Percentiles rank a stretch among this genome's conserved stretches.
These are phyloP conservation scores for Metroxylon sagu DNA, from an alignment of 176 grass and related monocot species.

Conservation along the genomic window DNA sequence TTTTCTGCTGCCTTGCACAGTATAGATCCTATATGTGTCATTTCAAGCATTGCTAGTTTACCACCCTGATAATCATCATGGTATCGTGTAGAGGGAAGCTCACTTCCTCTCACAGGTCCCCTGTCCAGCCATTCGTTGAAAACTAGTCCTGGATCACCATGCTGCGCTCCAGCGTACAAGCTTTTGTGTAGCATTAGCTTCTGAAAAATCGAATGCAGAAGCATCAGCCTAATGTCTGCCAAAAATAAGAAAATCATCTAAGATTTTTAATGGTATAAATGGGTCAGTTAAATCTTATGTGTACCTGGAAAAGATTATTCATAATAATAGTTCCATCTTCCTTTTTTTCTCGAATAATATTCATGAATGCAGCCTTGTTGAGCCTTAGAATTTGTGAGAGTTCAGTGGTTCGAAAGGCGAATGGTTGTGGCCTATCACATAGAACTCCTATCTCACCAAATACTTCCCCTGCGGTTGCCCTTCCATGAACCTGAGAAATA, in stretches of 20 bases:
- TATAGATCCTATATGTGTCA: neutral
- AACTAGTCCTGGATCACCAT: neutral
- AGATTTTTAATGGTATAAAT: neutral
- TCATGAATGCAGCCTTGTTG: constrained; percentile 4
- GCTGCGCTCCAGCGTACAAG: constrained; percentile 6
- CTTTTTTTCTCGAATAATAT: constrained; percentile 6
- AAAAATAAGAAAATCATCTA: neutral
- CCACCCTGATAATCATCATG: neutral
- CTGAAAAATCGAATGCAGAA: constrained; percentile 2
- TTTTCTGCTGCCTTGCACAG: neutral
- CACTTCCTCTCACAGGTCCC: neutral
- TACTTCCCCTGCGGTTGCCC: constrained; percentile 10
- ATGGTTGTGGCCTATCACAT: constrained; percentile 16
- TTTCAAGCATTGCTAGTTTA: neutral
- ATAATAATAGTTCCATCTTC: constrained; percentile 11
- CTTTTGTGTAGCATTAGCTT: constrained; percentile 19
- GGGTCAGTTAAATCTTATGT: neutral
- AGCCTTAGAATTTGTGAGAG: constrained; percentile 22
- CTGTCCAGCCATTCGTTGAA: constrained; percentile 4
- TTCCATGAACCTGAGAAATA: constrained; percentile 10
- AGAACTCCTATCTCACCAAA: constrained; percentile 18
- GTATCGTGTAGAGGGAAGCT: neutral
- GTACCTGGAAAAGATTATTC: constrained; percentile 19
- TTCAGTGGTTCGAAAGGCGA: constrained; percentile 15
- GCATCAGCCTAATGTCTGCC: neutral